Evolutionary conservation across 768 basidiomycete species (phyloP).

Genomic region (Austroboletus eburneus): DNA sequence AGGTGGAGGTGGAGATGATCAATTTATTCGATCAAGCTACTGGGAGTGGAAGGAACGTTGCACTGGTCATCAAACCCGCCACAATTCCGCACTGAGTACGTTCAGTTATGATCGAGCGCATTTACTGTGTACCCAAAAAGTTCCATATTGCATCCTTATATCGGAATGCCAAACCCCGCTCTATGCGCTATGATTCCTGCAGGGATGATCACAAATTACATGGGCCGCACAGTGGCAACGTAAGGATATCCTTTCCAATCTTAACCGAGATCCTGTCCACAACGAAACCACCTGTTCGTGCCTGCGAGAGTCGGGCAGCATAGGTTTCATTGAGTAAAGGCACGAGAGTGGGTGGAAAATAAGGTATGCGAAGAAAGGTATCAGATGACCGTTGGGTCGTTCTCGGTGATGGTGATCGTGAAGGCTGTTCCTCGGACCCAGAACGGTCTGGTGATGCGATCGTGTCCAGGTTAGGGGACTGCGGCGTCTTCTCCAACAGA

Average conservation of each 20-base stretch:
- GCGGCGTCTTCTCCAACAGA: conserved; percentile 42
- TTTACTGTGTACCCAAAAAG: conserved; percentile 5
- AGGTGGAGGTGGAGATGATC: conserved; percentile 43
- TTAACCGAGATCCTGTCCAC: conserved; percentile 54
- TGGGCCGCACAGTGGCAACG: conserved; percentile 38
- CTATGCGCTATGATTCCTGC: conserved; percentile 1
- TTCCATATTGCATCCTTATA: conserved; percentile 2
- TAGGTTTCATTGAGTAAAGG: conserved; percentile 47
- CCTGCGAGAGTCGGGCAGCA: conserved; percentile 37
- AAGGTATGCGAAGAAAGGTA: conserved; percentile 45
- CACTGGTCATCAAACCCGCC: conserved; percentile 47
- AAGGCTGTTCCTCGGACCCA: conserved; percentile 5
- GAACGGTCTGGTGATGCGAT: background rate
- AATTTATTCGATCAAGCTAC: conserved; percentile 71
- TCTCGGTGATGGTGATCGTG: conserved; percentile 1
- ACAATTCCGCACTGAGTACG: conserved; percentile 5
- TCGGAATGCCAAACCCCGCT: conserved; percentile 1
- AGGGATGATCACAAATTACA: conserved; percentile 9
- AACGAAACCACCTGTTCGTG: conserved; percentile 46
- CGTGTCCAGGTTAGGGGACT: conserved; percentile 4
- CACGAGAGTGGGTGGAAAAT: conserved; percentile 48
- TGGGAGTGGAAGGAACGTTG: conserved; percentile 72
- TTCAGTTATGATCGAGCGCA: background rate
- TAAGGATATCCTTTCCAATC: conserved; percentile 63
- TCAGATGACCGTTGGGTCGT: conserved; percentile 8